A percentile compares a stretch with the other conserved stretches of the same genome.
These are phyloP conservation scores for Sugiyamaella americana DNA, from an alignment of 805 yeast genomes.

Conservation along the genomic window DNA sequence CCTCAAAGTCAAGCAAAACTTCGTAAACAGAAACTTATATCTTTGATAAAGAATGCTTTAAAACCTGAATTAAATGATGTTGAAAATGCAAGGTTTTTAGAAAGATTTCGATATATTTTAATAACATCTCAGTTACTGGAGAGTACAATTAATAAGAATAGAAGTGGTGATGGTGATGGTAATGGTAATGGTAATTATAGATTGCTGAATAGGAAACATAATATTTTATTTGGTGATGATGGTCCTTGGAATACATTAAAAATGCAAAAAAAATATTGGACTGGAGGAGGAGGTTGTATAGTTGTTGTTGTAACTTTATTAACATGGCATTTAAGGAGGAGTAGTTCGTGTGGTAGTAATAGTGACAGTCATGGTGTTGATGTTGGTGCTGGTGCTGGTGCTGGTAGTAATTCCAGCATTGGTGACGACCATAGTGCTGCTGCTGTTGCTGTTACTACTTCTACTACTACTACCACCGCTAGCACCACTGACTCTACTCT, in stretches of 20 bases:
- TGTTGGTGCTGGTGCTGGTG: constrained; percentile 1
- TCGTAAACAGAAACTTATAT: constrained; percentile 22
- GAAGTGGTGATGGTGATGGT: constrained; percentile 4
- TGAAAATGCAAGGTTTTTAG: constrained; percentile 37
- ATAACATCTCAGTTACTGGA: constrained; percentile 44
- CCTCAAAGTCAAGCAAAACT: constrained; percentile 7
- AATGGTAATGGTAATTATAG: constrained; percentile 4
- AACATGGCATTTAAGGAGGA: constrained; percentile 20
- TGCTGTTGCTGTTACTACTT: constrained; percentile 3
- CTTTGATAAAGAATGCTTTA: constrained; percentile 24
- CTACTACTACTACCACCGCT: constrained; percentile 14
- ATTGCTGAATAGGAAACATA: constrained; percentile 3
- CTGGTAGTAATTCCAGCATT: neutral
- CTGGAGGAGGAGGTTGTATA: constrained; percentile 34
- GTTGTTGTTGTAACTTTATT: constrained; percentile 29
- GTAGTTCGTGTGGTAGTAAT: neutral
- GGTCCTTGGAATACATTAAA: constrained; percentile 20
- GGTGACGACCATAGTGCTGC: neutral
- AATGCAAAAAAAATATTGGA: constrained; percentile 23
- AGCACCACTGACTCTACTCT: too few relatives aligned
- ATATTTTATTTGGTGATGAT: constrained; percentile 19
- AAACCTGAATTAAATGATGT: constrained; percentile 20
- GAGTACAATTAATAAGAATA: constrained; percentile 26
- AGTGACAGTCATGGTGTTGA: too few relatives aligned
- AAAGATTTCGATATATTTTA: constrained; percentile 46